Base-by-base conservation (phyloP, 225 moss, liverwort and hornwort species). In the Marchantia polymorpha region DNA sequence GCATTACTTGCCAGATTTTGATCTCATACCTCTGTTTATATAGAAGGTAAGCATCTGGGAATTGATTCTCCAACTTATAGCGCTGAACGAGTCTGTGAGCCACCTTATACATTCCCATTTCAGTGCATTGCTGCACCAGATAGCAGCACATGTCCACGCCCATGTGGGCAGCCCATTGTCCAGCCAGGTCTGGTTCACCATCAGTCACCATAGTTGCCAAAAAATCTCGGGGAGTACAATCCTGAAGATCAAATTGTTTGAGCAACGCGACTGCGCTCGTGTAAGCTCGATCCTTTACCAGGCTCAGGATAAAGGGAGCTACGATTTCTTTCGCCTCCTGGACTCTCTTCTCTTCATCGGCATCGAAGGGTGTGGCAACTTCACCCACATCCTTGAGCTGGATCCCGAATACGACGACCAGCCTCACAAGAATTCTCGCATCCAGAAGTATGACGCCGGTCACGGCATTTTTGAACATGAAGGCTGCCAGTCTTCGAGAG, bases 241-340 rank as follows among this genome's bases (percentile, higher is more conserved):
- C 80, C 49, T 80, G 80, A 52, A 80, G 80, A 64, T 80, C 80
- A 49, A 80, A 80, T 73, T 80, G 80, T 52, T 80, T 80, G 22
- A 80, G 63, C 73, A 80, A 73, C 25, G 80, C 80, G 0, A 80
- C 80, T 27, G 80, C 80, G 19, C 80, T 80, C 13, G 80, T 80
- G 22, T 80, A 80, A 0, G 61, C 69, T 19, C 80, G 80, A 11
- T 80, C 80, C 72, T 73, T 80, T 2, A 80, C 80, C 20, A 80
- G 80, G 30, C 80, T 63, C 16, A 80, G 61, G 19, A 80, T 80
- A 23, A 80, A 80, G 4, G 80, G 80, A 23, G 80, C 58, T 15
- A 80, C 80, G 51, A 80, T 47, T 49, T 69, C 63, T 25, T 73
- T 80, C 51, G 80, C 80, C 49, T 73, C 73, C 64, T 73, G 69